phyloP scores from a whole-genome alignment of 2,329 filamentous ascomycete species.

The Diaporthe ilicicola region DNA sequence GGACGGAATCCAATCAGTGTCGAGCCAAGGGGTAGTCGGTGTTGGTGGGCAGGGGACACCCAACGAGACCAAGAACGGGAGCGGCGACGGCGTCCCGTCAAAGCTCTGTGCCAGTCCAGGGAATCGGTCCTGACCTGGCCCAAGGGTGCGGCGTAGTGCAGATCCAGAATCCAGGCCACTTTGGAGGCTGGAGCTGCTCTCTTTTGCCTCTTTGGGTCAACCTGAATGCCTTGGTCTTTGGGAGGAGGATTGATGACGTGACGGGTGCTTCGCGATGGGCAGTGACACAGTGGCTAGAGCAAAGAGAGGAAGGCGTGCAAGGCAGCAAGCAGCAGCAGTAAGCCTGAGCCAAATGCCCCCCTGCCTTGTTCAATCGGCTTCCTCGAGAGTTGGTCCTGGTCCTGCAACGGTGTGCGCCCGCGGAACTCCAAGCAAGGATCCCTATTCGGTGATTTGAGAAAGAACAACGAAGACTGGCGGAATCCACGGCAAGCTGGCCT shows the following conservation, averaged over 20 bases:
- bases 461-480: background rate
- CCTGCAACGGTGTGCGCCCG: constrained; percentile 3
- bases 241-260: background rate
- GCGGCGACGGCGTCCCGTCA: constrained; percentile 25
- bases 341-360: constrained; percentile 13
- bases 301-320: background rate
- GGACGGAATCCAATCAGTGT: constrained; percentile 31
- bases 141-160: constrained; percentile 2
- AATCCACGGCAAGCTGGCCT: constrained; percentile 1
- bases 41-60: constrained; percentile 20
- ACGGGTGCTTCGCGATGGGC: background rate
- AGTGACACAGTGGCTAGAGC: background rate
- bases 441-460: background rate
- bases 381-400: constrained; percentile 10
- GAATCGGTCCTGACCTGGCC: background rate
- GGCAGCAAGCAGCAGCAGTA: constrained; percentile 16
- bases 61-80: constrained; percentile 20
- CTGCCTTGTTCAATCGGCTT: constrained; percentile 30
- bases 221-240: background rate
- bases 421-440: constrained; percentile 7
- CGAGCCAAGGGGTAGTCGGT: constrained; percentile 25
- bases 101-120: constrained; percentile 18
- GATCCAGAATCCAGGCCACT: constrained; percentile 11
- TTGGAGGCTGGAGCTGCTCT: constrained; percentile 9
- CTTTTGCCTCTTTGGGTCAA: background rate